Evolutionary conservation across 2,329 filamentous ascomycete genomes (phyloP).

Genomic region (Ceratocystis ficicola): DNA sequence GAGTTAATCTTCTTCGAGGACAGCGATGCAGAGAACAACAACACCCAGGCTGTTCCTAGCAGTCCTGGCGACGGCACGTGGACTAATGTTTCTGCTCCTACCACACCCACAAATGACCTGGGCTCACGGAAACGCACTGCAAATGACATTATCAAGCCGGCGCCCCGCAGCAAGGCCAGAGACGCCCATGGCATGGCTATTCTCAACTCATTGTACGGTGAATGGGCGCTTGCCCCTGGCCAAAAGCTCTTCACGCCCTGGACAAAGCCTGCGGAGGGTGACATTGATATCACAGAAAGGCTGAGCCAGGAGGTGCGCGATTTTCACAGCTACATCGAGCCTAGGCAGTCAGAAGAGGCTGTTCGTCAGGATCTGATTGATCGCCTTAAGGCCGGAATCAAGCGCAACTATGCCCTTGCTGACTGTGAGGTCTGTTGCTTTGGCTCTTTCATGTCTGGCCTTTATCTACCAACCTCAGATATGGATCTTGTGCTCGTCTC

Average conservation of each 20-base stretch:
- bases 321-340: constrained; percentile 76
- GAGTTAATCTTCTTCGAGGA: constrained; percentile 87
- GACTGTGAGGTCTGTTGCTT: constrained; percentile 61
- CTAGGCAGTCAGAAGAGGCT: constrained; percentile 61
- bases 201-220: constrained; percentile 39
- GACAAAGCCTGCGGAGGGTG: constrained; percentile 38
- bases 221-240: constrained; percentile 39
- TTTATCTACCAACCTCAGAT: constrained; percentile 62
- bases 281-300: constrained; percentile 11
- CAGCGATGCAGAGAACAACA: constrained; percentile 42
- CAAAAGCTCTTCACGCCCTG: constrained; percentile 31
- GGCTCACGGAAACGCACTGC: constrained; percentile 63
- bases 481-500: constrained; percentile 84
- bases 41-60: constrained; percentile 20
- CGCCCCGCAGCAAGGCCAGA: constrained; percentile 38
- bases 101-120: constrained; percentile 30
- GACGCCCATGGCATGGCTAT: constrained; percentile 31
- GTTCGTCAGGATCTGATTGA: constrained; percentile 62
- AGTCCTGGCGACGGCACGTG: constrained; percentile 16
- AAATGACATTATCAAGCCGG: constrained; percentile 53
- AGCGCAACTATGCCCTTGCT: constrained; percentile 39
- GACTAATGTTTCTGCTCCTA: constrained; percentile 19
- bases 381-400: constrained; percentile 51
- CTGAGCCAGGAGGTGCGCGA: constrained; percentile 83
- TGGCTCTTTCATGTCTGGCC: constrained; percentile 83